A percentile compares a stretch with the other conserved stretches of the same genome.
Conservation (phyloP, 2,329 filamentous ascomycete genomes). For the Domatiomyces globalis region DNA sequence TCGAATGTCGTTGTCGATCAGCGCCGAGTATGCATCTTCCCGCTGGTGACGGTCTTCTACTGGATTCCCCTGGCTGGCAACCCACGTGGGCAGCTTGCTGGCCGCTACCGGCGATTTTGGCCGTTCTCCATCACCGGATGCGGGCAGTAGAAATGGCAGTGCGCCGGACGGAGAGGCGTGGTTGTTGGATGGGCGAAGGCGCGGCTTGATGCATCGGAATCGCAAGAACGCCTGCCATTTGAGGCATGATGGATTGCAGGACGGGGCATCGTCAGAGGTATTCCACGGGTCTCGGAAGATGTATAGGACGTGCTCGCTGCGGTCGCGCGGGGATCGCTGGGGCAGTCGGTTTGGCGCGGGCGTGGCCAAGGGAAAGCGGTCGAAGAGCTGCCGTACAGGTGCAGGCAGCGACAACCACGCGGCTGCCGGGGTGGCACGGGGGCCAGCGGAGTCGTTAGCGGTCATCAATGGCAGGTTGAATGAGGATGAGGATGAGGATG, state of each 20-base stretch:
- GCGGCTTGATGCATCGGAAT: slow-evolving; percentile 56
- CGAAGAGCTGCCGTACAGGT: slow-evolving; percentile 70
- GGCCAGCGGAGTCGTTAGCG: background rate
- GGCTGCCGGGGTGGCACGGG: background rate
- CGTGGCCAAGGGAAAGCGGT: slow-evolving; percentile 62
- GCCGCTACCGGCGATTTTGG: slow-evolving; percentile 40
- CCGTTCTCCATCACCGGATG: slow-evolving; percentile 15
- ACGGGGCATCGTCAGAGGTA: slow-evolving; percentile 47
- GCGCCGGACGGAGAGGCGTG: slow-evolving; percentile 80
- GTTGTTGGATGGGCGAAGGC: slow-evolving; percentile 62
- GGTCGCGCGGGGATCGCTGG: slow-evolving; percentile 38
- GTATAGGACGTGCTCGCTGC: slow-evolving; percentile 49
- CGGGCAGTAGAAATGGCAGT: slow-evolving; percentile 72
- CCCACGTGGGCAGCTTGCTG: slow-evolving; percentile 56
- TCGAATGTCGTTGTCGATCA: slow-evolving; percentile 64
- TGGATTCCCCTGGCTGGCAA: slow-evolving; percentile 25
- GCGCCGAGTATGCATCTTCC: slow-evolving; percentile 61
- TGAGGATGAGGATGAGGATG: background rate
- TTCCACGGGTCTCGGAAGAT: slow-evolving; percentile 57
- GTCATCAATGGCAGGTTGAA: slow-evolving; percentile 1
- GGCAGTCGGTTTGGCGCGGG: slow-evolving; percentile 66
- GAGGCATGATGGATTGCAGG: slow-evolving; percentile 82
- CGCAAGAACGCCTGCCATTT: slow-evolving; percentile 94
- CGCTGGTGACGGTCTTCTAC: slow-evolving; percentile 39
- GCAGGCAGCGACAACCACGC: slow-evolving; percentile 40